Evolutionary conservation across 331 rosid species (phyloP), one percentile per base, ranked within the genome.

Genomic region (Arachis monticola): DNA sequence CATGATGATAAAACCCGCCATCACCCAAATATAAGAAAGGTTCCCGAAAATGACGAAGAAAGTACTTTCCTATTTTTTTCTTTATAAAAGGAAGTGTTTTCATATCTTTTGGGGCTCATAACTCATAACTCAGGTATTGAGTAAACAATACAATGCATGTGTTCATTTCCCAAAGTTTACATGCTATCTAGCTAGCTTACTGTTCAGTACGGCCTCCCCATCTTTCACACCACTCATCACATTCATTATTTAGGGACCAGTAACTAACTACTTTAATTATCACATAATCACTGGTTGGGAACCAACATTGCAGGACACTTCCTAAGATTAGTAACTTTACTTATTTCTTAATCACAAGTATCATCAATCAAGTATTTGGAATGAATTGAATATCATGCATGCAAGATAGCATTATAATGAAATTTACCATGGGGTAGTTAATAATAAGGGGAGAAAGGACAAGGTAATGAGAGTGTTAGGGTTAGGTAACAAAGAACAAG

Each of bases 1-100:
- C 87, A 69, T 72, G 70, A 13, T n/a, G 5, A 38, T 38, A 5
- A 38, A 38, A 38, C 41, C 41, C 72, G 46, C 60, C 78, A 84
- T 80, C 82, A 71, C 57, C 12, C 62, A 44, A 61, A 69, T 3
- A 69, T 67, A 13, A 51, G 59, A 67, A 38, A 35, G 64, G 17
- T 22, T 60, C 38, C 46, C 30, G 7, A 35, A 47, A 50, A 11
- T n/a, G 32, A 47, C 8, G 58, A 69, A 76, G 42, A 64, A 64
- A 10, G 64, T 70, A 64, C 74, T 13, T 69, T 73, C 5, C 35
- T 7, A 35, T 45, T 45, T 7, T 46, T 45, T 45, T 31, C 47
- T 60, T 62, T 74, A 6, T n/a, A 11, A 30, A 47, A 31, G 44
- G 13, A 35, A 38, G 64, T 59, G 64, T 59, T 17, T 27, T 59